These are phyloP conservation scores for Chrysophaeum taylorii DNA, from an alignment of 352 stramenopile species.

Conservation along the genomic window DNA sequence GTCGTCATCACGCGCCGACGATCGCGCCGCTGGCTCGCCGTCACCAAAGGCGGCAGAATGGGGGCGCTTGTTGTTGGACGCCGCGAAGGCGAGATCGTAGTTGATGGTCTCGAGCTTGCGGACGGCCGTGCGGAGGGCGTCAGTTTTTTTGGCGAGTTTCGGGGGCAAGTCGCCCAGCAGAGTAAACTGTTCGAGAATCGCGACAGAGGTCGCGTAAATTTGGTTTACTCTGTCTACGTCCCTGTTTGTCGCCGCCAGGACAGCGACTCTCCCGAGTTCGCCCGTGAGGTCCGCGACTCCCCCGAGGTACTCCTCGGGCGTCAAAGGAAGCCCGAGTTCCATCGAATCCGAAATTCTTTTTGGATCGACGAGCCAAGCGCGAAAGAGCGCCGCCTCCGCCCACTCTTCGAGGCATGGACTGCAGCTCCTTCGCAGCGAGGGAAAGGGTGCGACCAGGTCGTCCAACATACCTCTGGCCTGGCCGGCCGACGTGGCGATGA, in stretches of 20 bases:
- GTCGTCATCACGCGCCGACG: neutral
- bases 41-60: too few species aligned
- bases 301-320: slow-evolving; percentile 76
- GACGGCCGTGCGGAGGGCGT: slow-evolving; percentile 71
- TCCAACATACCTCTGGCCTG: neutral
- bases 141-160: slow-evolving; percentile 72
- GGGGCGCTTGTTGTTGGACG: slow-evolving; percentile 23
- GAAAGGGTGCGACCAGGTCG: slow-evolving; percentile 45
- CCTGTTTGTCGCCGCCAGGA: slow-evolving; percentile 69
- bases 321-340: slow-evolving; percentile 32
- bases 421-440: too few species aligned
- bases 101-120: slow-evolving; percentile 83
- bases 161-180: slow-evolving; percentile 34
- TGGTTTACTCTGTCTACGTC: slow-evolving; percentile 66
- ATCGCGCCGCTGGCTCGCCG: too few species aligned
- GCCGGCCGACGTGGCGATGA: slow-evolving; percentile 26
- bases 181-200: slow-evolving; percentile 37
- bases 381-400: slow-evolving; percentile 79
- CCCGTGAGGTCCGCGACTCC: slow-evolving; percentile 84
- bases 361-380: slow-evolving; percentile 58
- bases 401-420: slow-evolving; percentile 92
- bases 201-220: slow-evolving; percentile 40
- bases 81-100: slow-evolving; percentile 77
- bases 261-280: slow-evolving; percentile 70
- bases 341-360: slow-evolving; percentile 36